Percentiles rank a stretch among this genome's conserved stretches.
phyloP scores from a whole-genome alignment of 2,329 filamentous ascomycete species.

The Colletotrichum lini region DNA sequence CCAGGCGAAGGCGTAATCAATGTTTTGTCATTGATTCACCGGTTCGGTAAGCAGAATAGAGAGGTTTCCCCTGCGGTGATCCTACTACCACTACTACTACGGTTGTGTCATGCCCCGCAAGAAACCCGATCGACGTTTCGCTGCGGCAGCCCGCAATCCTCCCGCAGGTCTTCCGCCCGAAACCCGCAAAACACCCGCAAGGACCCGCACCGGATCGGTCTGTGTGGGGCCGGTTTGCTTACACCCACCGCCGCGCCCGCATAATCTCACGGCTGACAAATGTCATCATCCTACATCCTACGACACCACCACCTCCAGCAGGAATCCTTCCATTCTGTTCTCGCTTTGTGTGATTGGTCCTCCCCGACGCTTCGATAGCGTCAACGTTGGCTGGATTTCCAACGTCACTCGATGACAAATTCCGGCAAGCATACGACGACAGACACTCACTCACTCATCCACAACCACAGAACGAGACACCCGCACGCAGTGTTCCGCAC shows the following conservation, averaged over 20 bases:
- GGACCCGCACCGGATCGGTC: slow-evolving; percentile 14
- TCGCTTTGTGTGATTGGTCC: neutral
- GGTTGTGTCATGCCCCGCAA: neutral
- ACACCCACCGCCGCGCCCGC: neutral
- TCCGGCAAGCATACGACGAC: neutral
- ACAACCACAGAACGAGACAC: neutral
- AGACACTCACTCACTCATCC: no score
- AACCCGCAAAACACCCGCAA: slow-evolving; percentile 36
- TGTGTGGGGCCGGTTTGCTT: neutral
- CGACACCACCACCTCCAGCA: neutral
- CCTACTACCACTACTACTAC: neutral
- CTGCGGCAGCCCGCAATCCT: slow-evolving; percentile 13
- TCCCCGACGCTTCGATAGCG: neutral
- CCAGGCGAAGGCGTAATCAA: no score
- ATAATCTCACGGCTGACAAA: slow-evolving; percentile 18
- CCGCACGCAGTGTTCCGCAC: neutral
- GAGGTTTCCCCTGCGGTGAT: neutral
- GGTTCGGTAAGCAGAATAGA: no score
- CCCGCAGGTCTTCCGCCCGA: slow-evolving; percentile 40
- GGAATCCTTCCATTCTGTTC: neutral
- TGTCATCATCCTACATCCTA: neutral
- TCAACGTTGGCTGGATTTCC: neutral
- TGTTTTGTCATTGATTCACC: neutral
- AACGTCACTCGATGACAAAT: slow-evolving; percentile 5
- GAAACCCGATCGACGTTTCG: slow-evolving; percentile 4